Conservation (phyloP, 1,284 basidiomycete species). For the Malassezia nana region DNA sequence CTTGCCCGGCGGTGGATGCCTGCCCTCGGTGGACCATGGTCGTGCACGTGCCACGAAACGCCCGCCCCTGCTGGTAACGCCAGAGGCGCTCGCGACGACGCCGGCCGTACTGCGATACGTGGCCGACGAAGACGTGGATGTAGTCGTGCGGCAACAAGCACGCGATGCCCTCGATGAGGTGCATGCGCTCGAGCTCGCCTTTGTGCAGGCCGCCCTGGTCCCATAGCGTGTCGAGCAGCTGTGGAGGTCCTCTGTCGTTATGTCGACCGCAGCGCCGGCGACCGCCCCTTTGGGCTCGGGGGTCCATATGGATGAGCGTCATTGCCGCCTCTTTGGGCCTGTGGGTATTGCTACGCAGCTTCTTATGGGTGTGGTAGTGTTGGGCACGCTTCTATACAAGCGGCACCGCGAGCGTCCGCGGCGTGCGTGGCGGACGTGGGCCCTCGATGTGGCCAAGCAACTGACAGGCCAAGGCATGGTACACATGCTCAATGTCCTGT, state of each 20-base stretch:
- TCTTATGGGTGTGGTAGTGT: constrained; percentile 74
- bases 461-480: constrained; percentile 81
- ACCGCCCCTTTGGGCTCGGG: background rate
- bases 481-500: constrained; percentile 73
- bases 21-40: constrained; percentile 15
- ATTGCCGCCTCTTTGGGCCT: constrained; percentile 9
- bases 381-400: constrained; percentile 75
- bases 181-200: constrained; percentile 15
- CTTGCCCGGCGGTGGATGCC: constrained; percentile 25
- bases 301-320: background rate
- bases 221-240: background rate
- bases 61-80: background rate
- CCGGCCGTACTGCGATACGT: background rate
- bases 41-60: background rate
- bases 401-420: constrained; percentile 73
- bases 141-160: constrained; percentile 29
- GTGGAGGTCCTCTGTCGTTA: background rate
- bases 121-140: constrained; percentile 21
- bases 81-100: background rate
- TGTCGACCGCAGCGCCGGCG: background rate
- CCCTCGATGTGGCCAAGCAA: constrained; percentile 57
- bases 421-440: constrained; percentile 85
- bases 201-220: constrained; percentile 2
- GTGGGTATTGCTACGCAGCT: constrained; percentile 56
- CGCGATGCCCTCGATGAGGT: constrained; percentile 22